Base-by-base conservation (phyloP, 352 stramenopile species). In the Globisporangium takayamanum region DNA sequence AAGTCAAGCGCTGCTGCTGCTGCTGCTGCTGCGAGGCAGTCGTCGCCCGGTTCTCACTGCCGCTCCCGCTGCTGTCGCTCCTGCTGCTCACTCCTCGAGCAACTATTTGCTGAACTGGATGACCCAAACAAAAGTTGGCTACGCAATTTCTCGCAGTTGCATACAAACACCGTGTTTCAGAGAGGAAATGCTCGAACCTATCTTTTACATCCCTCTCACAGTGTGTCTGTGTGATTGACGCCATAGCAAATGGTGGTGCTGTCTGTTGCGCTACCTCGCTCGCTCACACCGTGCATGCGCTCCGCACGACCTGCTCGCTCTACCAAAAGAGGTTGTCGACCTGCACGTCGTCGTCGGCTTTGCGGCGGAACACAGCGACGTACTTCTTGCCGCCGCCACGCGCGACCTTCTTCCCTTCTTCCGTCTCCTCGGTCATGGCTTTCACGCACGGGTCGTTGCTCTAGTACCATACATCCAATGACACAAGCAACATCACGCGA, bases 381-480 rank as follows among this genome's bases (percentile, higher is more conserved):
- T 91, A 96, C 66, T 98, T 98, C 58, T 91, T 90, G 64, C 88
- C 84, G 26, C 83, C 82, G 52, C 85, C 84, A 53, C 95, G 80
- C 62, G 79, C 89, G 5, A 99, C 97, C 67, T 99, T 99, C 76
- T 99, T 98, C 55, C 95, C 92, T 89, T 99, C 97, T 78, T 99
- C 97, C 0, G 97, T 99, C 64, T 97, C 92, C 48, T 92, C 87
- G 28, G 79, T 97, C 91, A 99, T 99, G 36, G 94, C 90, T 51
- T 88, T 78, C 37, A 99, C 89, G 62, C 92, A 98, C 12, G 91
- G 87, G 74, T 99, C 97, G 16, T 66, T 69, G 33, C 72, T 74
- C 66, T 95, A 50, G 15, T 0, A 57, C 36, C 41, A 22, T 52
- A 6, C 4, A 33, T 20, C 36, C 5, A 36, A 20, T 16, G 20